phyloP scores from a whole-genome alignment of 2,329 filamentous ascomycete species.

The Diplodia scrobiculata region DNA sequence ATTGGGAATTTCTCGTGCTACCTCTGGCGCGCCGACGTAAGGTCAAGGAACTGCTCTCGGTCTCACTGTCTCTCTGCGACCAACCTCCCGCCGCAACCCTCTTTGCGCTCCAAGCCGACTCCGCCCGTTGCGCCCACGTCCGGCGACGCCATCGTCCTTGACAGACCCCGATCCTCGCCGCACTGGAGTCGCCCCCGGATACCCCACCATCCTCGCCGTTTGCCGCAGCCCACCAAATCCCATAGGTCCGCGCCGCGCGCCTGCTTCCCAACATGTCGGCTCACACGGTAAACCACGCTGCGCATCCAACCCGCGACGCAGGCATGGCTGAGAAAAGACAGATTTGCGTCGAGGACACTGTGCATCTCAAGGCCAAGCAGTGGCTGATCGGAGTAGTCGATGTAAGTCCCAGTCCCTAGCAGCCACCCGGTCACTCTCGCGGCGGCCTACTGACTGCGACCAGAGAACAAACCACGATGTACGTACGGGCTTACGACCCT shows the following conservation, averaged over 20 bases:
- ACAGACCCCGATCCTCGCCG: constrained; percentile 16
- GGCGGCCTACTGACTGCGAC: constrained; percentile 17
- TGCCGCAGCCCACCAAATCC: constrained; percentile 7
- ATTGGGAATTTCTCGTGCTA: constrained; percentile 23
- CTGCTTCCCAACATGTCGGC: constrained; percentile 10
- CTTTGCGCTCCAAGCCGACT: not conserved
- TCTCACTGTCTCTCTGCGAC: not conserved
- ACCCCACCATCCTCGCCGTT: not conserved
- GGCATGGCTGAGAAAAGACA: constrained; percentile 23
- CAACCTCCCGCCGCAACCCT: not conserved
- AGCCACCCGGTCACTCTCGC: not conserved
- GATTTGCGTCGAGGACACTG: constrained; percentile 49
- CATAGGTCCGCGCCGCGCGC: not conserved
- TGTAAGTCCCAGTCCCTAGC: constrained; percentile 33
- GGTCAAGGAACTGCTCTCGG: not conserved
- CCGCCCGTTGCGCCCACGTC: constrained; percentile 1
- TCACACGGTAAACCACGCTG: constrained; percentile 18
- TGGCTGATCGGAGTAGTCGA: constrained; percentile 51
- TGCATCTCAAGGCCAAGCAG: constrained; percentile 45
- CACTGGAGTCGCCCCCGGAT: constrained; percentile 10
- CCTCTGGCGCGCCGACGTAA: constrained; percentile 1
- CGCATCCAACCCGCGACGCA: not conserved
- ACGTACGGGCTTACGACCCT: constrained; percentile 30
- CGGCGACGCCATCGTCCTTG: constrained; percentile 10
- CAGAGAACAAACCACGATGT: constrained; percentile 42